A percentile compares a stretch with the other conserved stretches of the same genome.
These are phyloP conservation scores for Ustilago curta DNA, from an alignment of 1,284 basidiomycete species.

Conservation along the genomic window DNA sequence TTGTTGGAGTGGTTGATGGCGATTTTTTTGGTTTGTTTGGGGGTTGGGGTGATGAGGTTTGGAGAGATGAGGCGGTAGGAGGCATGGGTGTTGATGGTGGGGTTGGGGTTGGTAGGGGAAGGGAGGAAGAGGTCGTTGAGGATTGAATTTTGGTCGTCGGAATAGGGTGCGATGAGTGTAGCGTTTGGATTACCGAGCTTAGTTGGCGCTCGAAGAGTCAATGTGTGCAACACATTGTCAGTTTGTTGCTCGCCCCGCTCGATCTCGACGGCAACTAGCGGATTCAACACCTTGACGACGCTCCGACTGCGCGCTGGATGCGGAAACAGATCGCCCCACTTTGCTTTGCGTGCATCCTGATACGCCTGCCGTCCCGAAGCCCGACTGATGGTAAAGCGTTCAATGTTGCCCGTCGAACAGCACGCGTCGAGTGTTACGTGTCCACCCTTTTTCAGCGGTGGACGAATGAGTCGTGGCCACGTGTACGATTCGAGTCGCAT, in stretches of 20 bases:
- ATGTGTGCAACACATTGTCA: slow-evolving; percentile 12
- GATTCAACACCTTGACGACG: slow-evolving; percentile 39
- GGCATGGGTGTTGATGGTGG: not conserved
- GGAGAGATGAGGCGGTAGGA: slow-evolving; percentile 36
- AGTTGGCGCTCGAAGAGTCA: slow-evolving; percentile 20
- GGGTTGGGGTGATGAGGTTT: slow-evolving; percentile 43
- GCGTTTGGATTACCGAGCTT: slow-evolving; percentile 22
- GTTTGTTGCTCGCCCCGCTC: slow-evolving; percentile 2
- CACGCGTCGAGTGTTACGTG: slow-evolving; percentile 94
- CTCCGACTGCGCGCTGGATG: slow-evolving; percentile 71
- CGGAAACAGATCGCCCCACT: slow-evolving; percentile 95
- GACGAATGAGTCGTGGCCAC: slow-evolving; percentile 91
- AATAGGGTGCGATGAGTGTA: slow-evolving; percentile 1
- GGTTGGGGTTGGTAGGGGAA: not conserved
- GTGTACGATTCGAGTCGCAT: slow-evolving; percentile 55
- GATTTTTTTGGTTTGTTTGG: slow-evolving; percentile 32
- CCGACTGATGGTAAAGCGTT: slow-evolving; percentile 88
- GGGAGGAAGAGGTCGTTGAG: slow-evolving; percentile 24
- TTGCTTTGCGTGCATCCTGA: slow-evolving; percentile 92
- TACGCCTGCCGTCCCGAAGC: slow-evolving; percentile 93
- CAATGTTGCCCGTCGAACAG: slow-evolving; percentile 83
- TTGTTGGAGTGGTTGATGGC: slow-evolving; percentile 40
- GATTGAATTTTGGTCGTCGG: slow-evolving; percentile 33
- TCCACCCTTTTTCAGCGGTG: slow-evolving; percentile 90
- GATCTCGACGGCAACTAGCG: slow-evolving; percentile 30